Evolutionary conservation across 371 early-diverging fungal genomes (phyloP).

Genomic region (Apophysomyces sp.): DNA sequence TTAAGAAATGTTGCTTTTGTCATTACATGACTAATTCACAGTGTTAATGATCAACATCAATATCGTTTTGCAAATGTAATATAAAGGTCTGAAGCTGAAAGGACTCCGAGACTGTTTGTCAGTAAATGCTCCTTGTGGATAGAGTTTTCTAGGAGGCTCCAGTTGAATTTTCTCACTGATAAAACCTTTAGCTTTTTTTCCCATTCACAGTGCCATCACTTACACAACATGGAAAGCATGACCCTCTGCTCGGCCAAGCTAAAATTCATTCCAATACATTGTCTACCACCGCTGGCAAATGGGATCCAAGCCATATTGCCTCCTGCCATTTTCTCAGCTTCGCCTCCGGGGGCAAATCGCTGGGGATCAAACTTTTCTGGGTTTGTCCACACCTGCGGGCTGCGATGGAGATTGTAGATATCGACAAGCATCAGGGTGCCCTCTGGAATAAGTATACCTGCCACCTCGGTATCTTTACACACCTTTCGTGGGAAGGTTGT

Average conservation of each 20-base stretch:
- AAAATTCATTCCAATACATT: constrained; percentile 56
- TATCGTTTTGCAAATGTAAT: constrained; percentile 19
- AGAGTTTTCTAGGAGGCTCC: constrained; percentile 13
- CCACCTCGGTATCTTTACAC: constrained; percentile 5
- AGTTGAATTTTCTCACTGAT: constrained; percentile 15
- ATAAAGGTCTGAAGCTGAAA: constrained; percentile 7
- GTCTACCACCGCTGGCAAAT: constrained; percentile 43
- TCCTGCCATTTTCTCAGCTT: constrained; percentile 6
- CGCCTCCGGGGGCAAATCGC: constrained; percentile 36
- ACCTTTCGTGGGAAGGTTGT: not conserved
- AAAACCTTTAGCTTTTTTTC: not conserved
- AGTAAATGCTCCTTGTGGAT: constrained; percentile 12
- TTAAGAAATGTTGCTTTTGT: no score
- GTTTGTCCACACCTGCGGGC: constrained; percentile 29
- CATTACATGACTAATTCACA: no score
- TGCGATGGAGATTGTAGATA: constrained; percentile 19
- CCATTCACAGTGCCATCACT: not conserved
- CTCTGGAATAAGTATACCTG: constrained; percentile 11
- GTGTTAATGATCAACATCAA: no score
- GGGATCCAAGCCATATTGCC: constrained; percentile 29
- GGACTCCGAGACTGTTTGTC: not conserved
- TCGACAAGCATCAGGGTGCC: constrained; percentile 7
- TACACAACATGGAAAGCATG: constrained; percentile 36
- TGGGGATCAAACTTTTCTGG: constrained; percentile 47
- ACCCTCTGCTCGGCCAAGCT: constrained; percentile 47